Evolutionary conservation across 2,329 filamentous ascomycete genomes (phyloP), one percentile per base, ranked within the genome.

Genomic region (Colletotrichum spaethianum): DNA sequence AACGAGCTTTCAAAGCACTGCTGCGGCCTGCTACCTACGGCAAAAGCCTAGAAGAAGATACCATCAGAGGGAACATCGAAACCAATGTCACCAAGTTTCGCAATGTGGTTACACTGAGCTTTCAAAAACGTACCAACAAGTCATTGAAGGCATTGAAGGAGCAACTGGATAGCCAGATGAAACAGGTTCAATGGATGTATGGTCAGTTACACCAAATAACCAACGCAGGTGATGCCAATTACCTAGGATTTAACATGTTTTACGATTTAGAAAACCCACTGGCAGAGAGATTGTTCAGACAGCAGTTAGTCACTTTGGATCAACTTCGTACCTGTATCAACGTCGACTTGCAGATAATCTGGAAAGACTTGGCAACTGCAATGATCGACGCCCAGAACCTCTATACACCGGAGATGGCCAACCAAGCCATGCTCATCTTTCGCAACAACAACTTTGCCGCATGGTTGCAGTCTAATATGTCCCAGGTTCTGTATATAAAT

Each of bases 321-420:
- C 18, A 68, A 1, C 57, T 68, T 1, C 48, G 42, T 7, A 9
- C 0, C 6, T 33, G 53, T 12, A 28, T 68, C 4, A 40, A 38
- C 12, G 18, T 57, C 4, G 33, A 68, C 40, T 18, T 60, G 31
- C 31, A 6, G 7, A 8, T 31, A 2, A n/a, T 9, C 5, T 40
- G 50, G 20, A 57, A 33, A 40, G 66, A 68, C 31, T 26, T 68
- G 7, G 40, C 31, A 1, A 63, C 50, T 5, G 42, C 48, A 6
- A 46, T 68, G 28, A 48, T 68, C 4, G 65, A 68, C 23, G 66
- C 66, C 2, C 66, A 63, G 26, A 68, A 68, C n/a, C 40, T 42
- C 16, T 68, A 59, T 6, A 23, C 66, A 4, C 38, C 50, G 9
- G 42, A 68, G 1, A 20, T 68, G 57, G 38, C 46, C 7, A 31